A percentile compares a stretch with the other conserved stretches of the same genome.
Evolutionary conservation across 2,329 filamentous ascomycete genomes (phyloP).

Genomic region (Ophiostoma ips): DNA sequence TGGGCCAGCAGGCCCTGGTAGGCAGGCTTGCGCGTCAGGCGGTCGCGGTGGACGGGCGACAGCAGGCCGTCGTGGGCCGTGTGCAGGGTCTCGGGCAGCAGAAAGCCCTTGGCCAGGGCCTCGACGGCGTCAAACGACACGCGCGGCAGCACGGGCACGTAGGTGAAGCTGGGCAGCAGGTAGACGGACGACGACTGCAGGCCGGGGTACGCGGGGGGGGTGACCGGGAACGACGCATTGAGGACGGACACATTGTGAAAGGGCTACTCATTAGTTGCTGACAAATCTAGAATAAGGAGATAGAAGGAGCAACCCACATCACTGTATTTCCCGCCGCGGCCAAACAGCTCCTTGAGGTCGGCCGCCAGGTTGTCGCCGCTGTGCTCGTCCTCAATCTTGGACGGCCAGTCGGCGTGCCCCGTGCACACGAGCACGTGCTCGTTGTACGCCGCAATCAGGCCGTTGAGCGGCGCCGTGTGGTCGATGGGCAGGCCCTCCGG

Average conservation of each 20-base stretch:
- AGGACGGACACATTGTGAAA: conserved; percentile 70
- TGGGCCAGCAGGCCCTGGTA: conserved; percentile 38
- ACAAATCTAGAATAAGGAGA: background rate
- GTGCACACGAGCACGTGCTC: conserved; percentile 79
- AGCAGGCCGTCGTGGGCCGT: conserved; percentile 41
- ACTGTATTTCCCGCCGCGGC: conserved; percentile 45
- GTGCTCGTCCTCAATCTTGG: conserved; percentile 72
- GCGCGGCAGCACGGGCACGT: conserved; percentile 57
- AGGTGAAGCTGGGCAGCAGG: conserved; percentile 72
- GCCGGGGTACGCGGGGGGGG: conserved; percentile 33
- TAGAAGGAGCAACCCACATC: background rate
- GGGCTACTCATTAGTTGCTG: conserved; percentile 41
- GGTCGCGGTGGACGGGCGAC: conserved; percentile 42
- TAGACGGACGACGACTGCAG: conserved; percentile 51
- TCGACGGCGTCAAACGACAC: conserved; percentile 41
- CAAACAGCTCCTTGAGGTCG: conserved; percentile 57
- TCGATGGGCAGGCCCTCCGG: conserved; percentile 63
- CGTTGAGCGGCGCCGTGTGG: conserved; percentile 51
- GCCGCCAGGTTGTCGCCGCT: conserved; percentile 51
- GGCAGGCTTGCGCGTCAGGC: conserved; percentile 34
- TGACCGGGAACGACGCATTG: conserved; percentile 57
- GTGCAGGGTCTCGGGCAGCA: conserved; percentile 51
- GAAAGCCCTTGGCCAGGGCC: conserved; percentile 48
- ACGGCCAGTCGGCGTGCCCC: conserved; percentile 66
- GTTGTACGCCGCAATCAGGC: conserved; percentile 62